Evolutionary conservation across 2,329 filamentous ascomycete species (phyloP), one percentile per base, ranked within the genome.

Genomic region (Arthrobotrys iridis): DNA sequence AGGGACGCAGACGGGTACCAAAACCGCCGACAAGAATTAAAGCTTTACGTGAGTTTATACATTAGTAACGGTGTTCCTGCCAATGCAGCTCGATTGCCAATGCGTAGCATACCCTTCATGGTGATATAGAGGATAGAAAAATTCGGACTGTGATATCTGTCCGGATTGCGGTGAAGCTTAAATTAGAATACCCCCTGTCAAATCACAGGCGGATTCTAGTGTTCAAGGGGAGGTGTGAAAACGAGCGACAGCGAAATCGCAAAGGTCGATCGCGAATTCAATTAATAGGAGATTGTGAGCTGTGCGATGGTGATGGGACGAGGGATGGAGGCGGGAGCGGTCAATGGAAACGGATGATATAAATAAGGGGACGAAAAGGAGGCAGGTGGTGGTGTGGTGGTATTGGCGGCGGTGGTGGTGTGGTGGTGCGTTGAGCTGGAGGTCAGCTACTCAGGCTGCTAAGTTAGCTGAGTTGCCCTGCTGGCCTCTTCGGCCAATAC

Each of bases 1-100:
- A 88, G 86, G 94, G 94, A 83, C 94, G 92, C 81, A 99, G 91
- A 85, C 94, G 93, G 84, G 94, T 99, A 85, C 94, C 94, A 84
- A 97, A 99, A 84, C 94, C 95, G 86, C 95, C 95, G 84, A 98
- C 95, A 83, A 98, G 93, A 90, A 97, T 97, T 83, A 97, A 91
- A 85, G 93, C 93, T 97, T 82, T 72, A 66, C 62, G 60, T 46
- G 59, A 28, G 40, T 28, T 52, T 52, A 35, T 41, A 60, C 18
- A 60, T 73, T 28, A 73, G 68, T 62, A 62, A 35, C 1, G 15
- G 15, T 43, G 11, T 8, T 5, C 20, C 18, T 24, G 33, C 30
- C 1, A 20, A 15, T 26, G 7, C 5, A 18, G 20, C 11, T 11
- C 7, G 20, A 28, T 33, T 26, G 18, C 35, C n/a, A 5, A 40